Percentiles rank a stretch among this genome's conserved stretches.
These are phyloP conservation scores for Solanum okadae DNA, from an alignment of 257 asterid species.

Conservation along the genomic window DNA sequence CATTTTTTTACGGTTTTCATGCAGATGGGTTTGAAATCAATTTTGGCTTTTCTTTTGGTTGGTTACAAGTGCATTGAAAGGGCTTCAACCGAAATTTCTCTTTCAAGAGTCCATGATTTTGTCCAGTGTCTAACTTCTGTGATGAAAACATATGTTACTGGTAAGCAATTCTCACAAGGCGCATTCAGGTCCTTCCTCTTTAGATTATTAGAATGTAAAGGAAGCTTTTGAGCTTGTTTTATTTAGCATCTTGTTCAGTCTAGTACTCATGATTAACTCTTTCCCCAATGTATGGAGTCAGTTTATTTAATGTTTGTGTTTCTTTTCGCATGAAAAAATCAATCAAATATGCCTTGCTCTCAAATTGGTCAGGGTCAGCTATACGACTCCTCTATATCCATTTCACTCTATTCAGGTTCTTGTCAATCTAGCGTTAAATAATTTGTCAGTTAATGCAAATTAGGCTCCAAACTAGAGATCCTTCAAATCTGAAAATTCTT, in stretches of 20 bases:
- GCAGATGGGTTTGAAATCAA: constrained; percentile 71
- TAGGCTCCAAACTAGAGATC: not conserved
- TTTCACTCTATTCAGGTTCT: not conserved
- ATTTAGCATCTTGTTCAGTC: not conserved
- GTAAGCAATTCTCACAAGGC: constrained; percentile 31
- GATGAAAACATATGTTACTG: constrained; percentile 26
- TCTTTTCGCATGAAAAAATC: not conserved
- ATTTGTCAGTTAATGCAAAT: not conserved
- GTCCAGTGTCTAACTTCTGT: constrained; percentile 49
- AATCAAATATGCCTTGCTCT: not conserved
- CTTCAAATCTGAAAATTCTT: not conserved
- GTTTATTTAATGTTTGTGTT: not conserved
- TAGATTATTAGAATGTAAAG: not conserved
- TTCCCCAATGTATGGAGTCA: not conserved
- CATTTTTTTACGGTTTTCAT: constrained; percentile 4
- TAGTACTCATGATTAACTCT: not conserved
- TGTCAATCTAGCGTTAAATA: not conserved
- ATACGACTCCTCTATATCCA: not conserved
- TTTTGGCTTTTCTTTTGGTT: constrained; percentile 57
- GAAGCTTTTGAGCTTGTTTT: not conserved
- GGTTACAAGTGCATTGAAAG: constrained; percentile 80
- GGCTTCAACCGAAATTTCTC: constrained; percentile 57
- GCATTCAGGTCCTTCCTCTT: not conserved
- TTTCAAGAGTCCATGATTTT: constrained; percentile 50
- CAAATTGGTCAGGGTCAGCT: not conserved